A percentile compares a stretch with the other conserved stretches of the same genome.
These are phyloP conservation scores for Amaranthus tricolor DNA, from an alignment of 179 eudicot genomes.

Conservation along the genomic window DNA sequence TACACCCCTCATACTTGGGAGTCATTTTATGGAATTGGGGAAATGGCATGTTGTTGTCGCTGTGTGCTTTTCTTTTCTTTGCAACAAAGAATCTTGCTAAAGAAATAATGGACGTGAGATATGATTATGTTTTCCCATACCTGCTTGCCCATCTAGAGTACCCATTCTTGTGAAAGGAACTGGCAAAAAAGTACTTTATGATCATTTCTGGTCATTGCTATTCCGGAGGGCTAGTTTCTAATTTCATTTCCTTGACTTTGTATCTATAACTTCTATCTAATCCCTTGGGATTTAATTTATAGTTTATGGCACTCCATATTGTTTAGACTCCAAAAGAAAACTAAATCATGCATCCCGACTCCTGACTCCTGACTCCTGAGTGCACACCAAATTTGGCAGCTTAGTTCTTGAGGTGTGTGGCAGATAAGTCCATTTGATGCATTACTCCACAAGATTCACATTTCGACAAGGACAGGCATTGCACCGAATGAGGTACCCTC, in stretches of 20 bases:
- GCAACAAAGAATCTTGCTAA: background rate
- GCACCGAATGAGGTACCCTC: background rate
- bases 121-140: background rate
- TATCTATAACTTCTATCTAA: background rate
- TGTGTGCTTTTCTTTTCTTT: background rate
- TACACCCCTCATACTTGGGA: no score
- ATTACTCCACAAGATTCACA: background rate
- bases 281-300: background rate
- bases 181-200: slow-evolving; percentile 6
- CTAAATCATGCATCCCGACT: background rate
- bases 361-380: background rate
- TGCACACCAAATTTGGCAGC: background rate
- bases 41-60: background rate
- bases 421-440: background rate
- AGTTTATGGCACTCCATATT: background rate
- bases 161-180: background rate
- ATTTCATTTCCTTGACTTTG: background rate
- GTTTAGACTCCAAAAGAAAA: background rate
- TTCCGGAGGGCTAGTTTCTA: background rate
- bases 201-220: slow-evolving; percentile 2
- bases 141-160: slow-evolving; percentile 6
- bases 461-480: no score
- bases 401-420: background rate
- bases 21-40: no score
- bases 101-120: background rate